Evolutionary conservation across 2,329 filamentous ascomycete species (phyloP).

Genomic region (Laburnicola sp.): DNA sequence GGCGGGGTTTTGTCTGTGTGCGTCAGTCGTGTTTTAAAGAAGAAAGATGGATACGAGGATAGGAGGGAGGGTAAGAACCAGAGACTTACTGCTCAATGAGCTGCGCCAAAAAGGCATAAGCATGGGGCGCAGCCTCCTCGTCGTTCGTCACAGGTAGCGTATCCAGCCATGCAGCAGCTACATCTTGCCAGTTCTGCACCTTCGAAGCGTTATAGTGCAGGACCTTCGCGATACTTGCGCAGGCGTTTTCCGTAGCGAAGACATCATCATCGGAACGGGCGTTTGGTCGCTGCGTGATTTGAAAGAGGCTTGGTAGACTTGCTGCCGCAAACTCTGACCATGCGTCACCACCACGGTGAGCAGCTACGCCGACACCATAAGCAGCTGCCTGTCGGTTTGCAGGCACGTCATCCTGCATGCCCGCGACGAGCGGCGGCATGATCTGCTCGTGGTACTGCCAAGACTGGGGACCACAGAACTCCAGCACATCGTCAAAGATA

Average conservation of each 20-base stretch:
- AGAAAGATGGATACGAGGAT: conserved; percentile 3
- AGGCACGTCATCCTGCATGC: conserved; percentile 81
- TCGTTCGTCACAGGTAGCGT: conserved; percentile 92
- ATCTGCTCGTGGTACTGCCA: conserved; percentile 86
- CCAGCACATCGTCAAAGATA: conserved; percentile 96
- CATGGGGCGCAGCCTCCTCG: conserved; percentile 95
- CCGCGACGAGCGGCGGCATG: conserved; percentile 80
- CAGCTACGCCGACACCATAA: conserved; percentile 93
- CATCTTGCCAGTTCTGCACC: conserved; percentile 73
- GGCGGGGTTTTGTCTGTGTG: conserved; percentile 81
- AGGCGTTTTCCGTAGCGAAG: conserved; percentile 97
- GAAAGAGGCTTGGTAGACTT: conserved; percentile 79
- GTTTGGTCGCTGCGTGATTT: conserved; percentile 77
- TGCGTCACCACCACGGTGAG: conserved; percentile 82
- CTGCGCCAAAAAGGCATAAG: conserved; percentile 88
- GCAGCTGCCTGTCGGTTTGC: conserved; percentile 94
- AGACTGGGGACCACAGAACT: conserved; percentile 90
- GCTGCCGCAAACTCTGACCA: conserved; percentile 88
- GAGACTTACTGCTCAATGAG: conserved; percentile 95
- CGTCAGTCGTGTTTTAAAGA: no score
- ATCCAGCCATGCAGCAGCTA: conserved; percentile 84
- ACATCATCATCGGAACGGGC: conserved; percentile 89
- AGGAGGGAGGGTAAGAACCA: neutral
- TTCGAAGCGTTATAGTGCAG: conserved; percentile 83
- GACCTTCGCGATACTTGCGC: conserved; percentile 94